Conservation (phyloP, 176 grass and related monocot genomes). For the Stipa capillata region DNA sequence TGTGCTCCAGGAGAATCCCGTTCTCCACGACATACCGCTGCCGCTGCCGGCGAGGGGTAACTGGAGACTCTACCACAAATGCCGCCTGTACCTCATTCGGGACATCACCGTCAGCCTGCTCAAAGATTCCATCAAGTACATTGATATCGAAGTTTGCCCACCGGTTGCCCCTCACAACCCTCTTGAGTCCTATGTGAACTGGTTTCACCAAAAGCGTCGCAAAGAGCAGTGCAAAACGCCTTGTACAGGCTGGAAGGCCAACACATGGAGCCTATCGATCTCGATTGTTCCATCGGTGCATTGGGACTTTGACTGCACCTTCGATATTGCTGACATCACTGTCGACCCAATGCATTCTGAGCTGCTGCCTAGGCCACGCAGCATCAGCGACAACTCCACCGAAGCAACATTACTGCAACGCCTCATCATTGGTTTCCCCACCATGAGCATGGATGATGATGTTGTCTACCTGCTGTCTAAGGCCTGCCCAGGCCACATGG, state of each 20-base stretch:
- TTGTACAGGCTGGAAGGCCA: neutral
- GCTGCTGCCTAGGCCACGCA: neutral
- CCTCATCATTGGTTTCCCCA: neutral
- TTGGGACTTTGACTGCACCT: neutral
- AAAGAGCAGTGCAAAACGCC: neutral
- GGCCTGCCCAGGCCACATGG: neutral
- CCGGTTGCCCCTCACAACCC: no score
- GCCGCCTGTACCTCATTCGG: neutral
- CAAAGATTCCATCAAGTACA: neutral
- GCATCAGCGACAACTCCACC: no score
- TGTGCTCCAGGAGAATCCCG: neutral
- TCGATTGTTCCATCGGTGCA: neutral
- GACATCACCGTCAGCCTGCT: neutral
- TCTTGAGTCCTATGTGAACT: neutral
- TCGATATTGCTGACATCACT: neutral
- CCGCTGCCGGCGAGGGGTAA: neutral
- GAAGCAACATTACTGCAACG: neutral
- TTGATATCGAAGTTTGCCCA: neutral
- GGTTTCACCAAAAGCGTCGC: neutral
- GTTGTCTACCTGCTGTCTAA: neutral
- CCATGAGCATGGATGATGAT: slow-evolving; percentile 1
- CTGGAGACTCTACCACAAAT: neutral
- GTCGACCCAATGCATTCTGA: neutral
- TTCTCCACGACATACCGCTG: neutral
- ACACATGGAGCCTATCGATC: neutral